Evolutionary conservation across 306 rosid genomes (phyloP), one percentile per base, ranked within the genome.

Genomic region (Prunus mume): DNA sequence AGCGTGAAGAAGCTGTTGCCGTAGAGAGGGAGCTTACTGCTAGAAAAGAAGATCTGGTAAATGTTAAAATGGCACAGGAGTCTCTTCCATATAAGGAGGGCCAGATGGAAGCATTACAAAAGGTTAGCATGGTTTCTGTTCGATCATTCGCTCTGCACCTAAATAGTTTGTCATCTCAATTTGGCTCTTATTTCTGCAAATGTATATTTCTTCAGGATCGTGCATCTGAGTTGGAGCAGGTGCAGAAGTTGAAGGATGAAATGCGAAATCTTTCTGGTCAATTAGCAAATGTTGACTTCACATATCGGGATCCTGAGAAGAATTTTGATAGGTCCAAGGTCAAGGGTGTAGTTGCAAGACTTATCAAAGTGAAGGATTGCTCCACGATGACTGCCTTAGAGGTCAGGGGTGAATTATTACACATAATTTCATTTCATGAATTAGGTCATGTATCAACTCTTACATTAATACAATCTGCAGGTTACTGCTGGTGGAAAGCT

Each of bases 401-500:
- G 98, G 98, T 95, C 65, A 78, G 87, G 70, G 38, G 30, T 69
- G 61, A 56, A 64, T 69, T 78, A 51, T 73, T 24, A 56, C 73
- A 27, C 30, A 65, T 68, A 32, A 69, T 49, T 70, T 65, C 47
- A 41, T 56, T 28, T 45, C 24, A 45, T 65, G 65, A 41, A 12
- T 51, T 66, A 19, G 27, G 18, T 13, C 10, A 9, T 73, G 57
- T 49, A 24, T 76, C 76, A 49, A 78, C 47, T 78, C 77, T 77
- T 18, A 65, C 51, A 67, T 66, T 73, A 43, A 68, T 50, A 13
- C 52, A 38, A 30, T 72, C 67, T 83, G 75, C 86, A 95, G 98
- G 98, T 92, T 76, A 82, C 98, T 76, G 98, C 98, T 43, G 98
- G 90, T 78, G 98, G 98, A 78, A 90, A 90, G 89, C 82, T 95